Conservation (phyloP, 2,329 filamentous ascomycete genomes). For the Thelonectria rubi region DNA sequence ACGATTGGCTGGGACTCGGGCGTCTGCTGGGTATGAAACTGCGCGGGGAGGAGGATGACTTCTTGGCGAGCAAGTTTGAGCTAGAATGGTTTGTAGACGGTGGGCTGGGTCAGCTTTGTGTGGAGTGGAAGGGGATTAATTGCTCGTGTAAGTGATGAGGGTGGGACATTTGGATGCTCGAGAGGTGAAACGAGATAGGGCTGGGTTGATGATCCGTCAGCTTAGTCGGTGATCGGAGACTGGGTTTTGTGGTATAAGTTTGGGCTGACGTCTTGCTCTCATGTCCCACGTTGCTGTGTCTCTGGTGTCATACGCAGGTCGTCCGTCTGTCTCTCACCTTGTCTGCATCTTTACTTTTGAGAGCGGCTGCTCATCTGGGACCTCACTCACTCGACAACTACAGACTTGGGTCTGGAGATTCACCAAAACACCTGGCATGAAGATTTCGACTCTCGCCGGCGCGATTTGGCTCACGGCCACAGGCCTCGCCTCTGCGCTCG, state of each 20-base stretch:
- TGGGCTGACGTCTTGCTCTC: no score
- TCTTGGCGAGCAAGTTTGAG: not conserved
- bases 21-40: not conserved
- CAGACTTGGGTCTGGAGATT: no score
- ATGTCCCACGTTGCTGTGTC: no score
- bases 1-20: no score
- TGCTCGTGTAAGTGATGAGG: not conserved
- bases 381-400: no score
- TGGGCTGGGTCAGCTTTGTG: not conserved
- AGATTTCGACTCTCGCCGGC: constrained; percentile 28
- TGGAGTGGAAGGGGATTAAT: not conserved
- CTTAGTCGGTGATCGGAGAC: not conserved
- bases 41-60: not conserved
- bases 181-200: not conserved
- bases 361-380: no score
- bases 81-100: not conserved
- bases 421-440: constrained; percentile 24
- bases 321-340: no score
- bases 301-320: no score
- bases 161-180: no score
- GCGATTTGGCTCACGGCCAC: constrained; percentile 20
- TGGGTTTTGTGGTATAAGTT: not conserved
- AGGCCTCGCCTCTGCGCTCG: constrained; percentile 20
- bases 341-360: no score
- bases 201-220: not conserved